Base-by-base conservation (phyloP, 2,329 filamentous ascomycete species). In the Diaporthe humulicola region DNA sequence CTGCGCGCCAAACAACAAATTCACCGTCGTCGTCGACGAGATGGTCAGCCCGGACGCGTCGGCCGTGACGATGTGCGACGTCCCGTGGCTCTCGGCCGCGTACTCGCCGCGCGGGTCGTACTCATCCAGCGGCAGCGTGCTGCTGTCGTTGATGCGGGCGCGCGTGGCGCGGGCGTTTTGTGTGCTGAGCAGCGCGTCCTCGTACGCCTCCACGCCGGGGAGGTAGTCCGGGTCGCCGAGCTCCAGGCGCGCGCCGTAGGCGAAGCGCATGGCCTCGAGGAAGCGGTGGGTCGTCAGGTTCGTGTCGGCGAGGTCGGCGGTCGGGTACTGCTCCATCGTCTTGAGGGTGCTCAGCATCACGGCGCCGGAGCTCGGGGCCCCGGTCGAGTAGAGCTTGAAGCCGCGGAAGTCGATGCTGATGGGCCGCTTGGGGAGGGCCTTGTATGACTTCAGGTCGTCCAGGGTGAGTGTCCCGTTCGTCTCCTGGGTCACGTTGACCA, bases 191-290 rank as follows among this genome's bases (percentile, higher is more conserved):
- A 98, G 94, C 3, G 87, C 82, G 1, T 87, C 82, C 82, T 98
- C 92, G 77, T 93, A 93, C 10, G 85, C 82, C 12, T 87, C 84
- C 69, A 96, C 86, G 40, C 90, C 90, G 0, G 87, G 78, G 5
- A 97, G 90, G 81, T 93, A 98, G 1, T 85, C 87, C 0, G 96
- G 97, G 82, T 98, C 97, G 6, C 95, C 96, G 0, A 98, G 89
- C 38, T 92, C 88, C n/a, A 91, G 88, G 74, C 95, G 92, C 79
- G 93, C 86, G 5, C 93, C 95, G 81, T 98, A 98, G 3, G 91
- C 95, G 82, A 98, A 98, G 30, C 95, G 90, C 86, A 98, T 95
- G 17, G 95, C 93, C 86, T 98, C 97, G 80, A 95, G 91, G 77
- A 98, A 89, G 19, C 94, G 91, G 83, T 98, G 97, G 0, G 93